Evolutionary conservation across 1,284 basidiomycete species (phyloP), one percentile per base, ranked within the genome.

Genomic region (Apiotrichum gamsii): DNA sequence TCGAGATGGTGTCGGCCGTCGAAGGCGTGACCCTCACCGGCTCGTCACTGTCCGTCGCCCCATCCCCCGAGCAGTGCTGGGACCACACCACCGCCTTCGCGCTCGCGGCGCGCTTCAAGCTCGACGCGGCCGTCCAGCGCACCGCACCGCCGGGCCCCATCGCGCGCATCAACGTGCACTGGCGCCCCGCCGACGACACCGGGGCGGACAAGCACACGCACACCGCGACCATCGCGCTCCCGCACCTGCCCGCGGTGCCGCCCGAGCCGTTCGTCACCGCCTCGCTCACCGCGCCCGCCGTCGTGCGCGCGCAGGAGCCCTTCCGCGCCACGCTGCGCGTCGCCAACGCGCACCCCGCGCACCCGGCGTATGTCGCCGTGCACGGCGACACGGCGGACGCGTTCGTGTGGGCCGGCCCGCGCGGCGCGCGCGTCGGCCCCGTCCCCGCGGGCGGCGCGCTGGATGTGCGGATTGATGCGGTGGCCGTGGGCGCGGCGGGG

Each of bases 371-470:
- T 18, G 41, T 69, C 21, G 37, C 54, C 8, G 43, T 72, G 3
- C 50, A 60, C 9, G 54, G 60, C 14, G 63, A 70, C 20, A 64
- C 66, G n/a, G 55, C 62, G 13, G 66, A 71, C 6, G 53, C 53
- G 0, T 72, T 71, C 43, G 67, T 68, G 1, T 73, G 67, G 67
- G 41, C 50, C 9, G 71, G 70, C 2, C 49, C 56, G 35, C 54
- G 67, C 9, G 50, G 52, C 8, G 46, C 57, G 0, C 43, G 52
- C 2, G 35, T 69, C n/a, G 49, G 61, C 1, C 43, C 51, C 9
- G 38, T 69, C 4, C 41, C 45, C n/a, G 56, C 67, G 2, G 52
- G 58, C 15, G 46, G 43, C 32, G 41, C 10, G 3, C 8, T 35
- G 32, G 41, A 31, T 2, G 47, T 68, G 33, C 28, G 36, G 19